Base-by-base conservation (phyloP, 2,329 filamentous ascomycete species). In the Colletotrichum agaves region DNA sequence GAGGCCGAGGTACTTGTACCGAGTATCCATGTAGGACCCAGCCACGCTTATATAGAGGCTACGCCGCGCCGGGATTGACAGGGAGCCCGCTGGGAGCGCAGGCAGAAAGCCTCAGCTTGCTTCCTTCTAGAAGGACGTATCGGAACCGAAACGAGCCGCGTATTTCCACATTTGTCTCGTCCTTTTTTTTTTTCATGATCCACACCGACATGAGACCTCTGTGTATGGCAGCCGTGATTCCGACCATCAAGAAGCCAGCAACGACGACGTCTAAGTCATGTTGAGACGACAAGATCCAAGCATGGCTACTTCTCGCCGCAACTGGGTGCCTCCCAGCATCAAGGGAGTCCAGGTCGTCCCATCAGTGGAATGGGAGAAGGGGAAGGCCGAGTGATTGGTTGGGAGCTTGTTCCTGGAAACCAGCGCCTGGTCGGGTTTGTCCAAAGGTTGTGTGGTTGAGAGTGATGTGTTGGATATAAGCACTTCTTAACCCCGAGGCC, bases 1-100 rank as follows among this genome's bases (percentile, higher is more conserved):
- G 50, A 10, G 17, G 17, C 23, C n/a, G n/a, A n/a, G n/a, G n/a
- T n/a, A n/a, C n/a, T n/a, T n/a, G n/a, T n/a, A n/a, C n/a, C n/a
- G n/a, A n/a, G n/a, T n/a, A n/a, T n/a, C n/a, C n/a, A n/a, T n/a
- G n/a, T n/a, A n/a, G n/a, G n/a, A n/a, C n/a, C n/a, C n/a, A n/a
- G n/a, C n/a, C n/a, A n/a, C 33, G 50, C 33, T 53, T 35, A 37
- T 31, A 37, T 23, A 11, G 50, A 10, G 17, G 17, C 23, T 23
- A 50, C 47, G 47, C 47, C 47, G 31, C 47, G 23, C 47, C 47
- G 47, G 47, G 52, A 56, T 41, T 57, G 37, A 57, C 53, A 56
- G 53, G 50, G 37, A 43, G 23, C 46, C 44, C 19, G 19, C 17
- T 17, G 19, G 44, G 44, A 17, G 44, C 21, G 3, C 21, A 13